These are phyloP conservation scores for Dryadomyces quercivorus DNA, from an alignment of 2,329 filamentous ascomycete genomes.

Conservation along the genomic window DNA sequence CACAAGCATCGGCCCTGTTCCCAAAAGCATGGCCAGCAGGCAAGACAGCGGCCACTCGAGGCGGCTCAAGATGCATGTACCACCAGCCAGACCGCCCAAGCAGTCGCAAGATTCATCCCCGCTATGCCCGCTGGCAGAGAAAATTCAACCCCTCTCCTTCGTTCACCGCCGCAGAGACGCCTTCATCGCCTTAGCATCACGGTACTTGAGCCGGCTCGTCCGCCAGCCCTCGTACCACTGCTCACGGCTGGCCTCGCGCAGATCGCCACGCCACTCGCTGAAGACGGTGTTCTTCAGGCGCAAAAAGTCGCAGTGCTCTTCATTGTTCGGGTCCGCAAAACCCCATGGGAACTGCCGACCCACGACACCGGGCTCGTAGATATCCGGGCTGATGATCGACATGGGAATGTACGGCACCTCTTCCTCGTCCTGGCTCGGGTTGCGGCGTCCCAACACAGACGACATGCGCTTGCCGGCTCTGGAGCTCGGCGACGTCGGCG, in stretches of 20 bases:
- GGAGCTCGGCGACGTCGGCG: slow-evolving; percentile 13
- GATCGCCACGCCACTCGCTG: slow-evolving; percentile 79
- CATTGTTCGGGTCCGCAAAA: slow-evolving; percentile 85
- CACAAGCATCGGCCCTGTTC: background rate
- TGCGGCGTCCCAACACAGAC: slow-evolving; percentile 30
- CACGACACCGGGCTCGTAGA: slow-evolving; percentile 67
- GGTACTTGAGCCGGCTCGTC: slow-evolving; percentile 53
- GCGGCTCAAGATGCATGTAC: too few relatives aligned
- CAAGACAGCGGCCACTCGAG: background rate
- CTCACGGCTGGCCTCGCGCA: slow-evolving; percentile 81
- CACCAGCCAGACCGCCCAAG: too few relatives aligned
- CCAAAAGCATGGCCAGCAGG: background rate
- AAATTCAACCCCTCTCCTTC: too few relatives aligned
- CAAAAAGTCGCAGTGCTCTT: slow-evolving; percentile 86
- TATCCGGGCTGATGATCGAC: slow-evolving; percentile 87
- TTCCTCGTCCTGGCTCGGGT: slow-evolving; percentile 34
- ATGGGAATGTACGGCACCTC: slow-evolving; percentile 67
- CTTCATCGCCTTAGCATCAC: slow-evolving; percentile 24
- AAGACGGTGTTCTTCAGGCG: slow-evolving; percentile 88
- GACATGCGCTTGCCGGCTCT: slow-evolving; percentile 33
- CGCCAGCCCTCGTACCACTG: slow-evolving; percentile 96
- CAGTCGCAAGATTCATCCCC: too few relatives aligned
- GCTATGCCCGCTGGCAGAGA: background rate
- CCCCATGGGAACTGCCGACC: slow-evolving; percentile 94
- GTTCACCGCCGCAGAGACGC: slow-evolving; percentile 21